A percentile compares a stretch with the other conserved stretches of the same genome.
Conservation (phyloP, 108 stramenopile species). For the Cyclotella kingstonii region DNA sequence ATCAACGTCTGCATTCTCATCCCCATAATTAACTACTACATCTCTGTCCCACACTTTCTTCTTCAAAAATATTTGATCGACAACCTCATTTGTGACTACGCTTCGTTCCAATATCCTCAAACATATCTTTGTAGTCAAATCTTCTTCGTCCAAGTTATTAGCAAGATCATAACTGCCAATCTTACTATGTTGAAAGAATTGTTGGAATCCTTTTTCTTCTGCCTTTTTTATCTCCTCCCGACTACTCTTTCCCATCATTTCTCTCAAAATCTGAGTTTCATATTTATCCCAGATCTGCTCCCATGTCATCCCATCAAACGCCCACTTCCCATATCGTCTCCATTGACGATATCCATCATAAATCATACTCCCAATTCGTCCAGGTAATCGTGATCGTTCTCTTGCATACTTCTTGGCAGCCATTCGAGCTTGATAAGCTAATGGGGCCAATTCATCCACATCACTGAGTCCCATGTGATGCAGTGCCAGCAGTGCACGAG, state of each 20-base stretch:
- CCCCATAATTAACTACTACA: slow-evolving; percentile 3
- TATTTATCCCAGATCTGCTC: slow-evolving; percentile 94
- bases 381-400: slow-evolving; percentile 81
- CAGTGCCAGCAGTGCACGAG: slow-evolving; percentile 75
- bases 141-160: slow-evolving; percentile 68
- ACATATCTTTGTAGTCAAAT: slow-evolving; percentile 76
- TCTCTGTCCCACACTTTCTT: slow-evolving; percentile 12
- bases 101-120: slow-evolving; percentile 86
- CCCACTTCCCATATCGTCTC: slow-evolving; percentile 80
- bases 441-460: slow-evolving; percentile 77
- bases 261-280: slow-evolving; percentile 58
- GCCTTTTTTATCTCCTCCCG: neutral
- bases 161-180: slow-evolving; percentile 6
- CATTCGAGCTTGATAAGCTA: slow-evolving; percentile 87
- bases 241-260: slow-evolving; percentile 33
- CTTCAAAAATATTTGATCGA: slow-evolving; percentile 69
- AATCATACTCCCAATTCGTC: slow-evolving; percentile 68
- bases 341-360: slow-evolving; percentile 90
- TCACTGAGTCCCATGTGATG: slow-evolving; percentile 20
- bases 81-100: slow-evolving; percentile 79
- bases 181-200: slow-evolving; percentile 1
- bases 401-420: slow-evolving; percentile 93
- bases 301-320: slow-evolving; percentile 86
- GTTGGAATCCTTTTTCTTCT: no score
- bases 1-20: slow-evolving; percentile 5